Percentiles rank a stretch among this genome's conserved stretches.
phyloP scores from a whole-genome alignment of 176 grass and related monocot species.

The Poa pratensis region DNA sequence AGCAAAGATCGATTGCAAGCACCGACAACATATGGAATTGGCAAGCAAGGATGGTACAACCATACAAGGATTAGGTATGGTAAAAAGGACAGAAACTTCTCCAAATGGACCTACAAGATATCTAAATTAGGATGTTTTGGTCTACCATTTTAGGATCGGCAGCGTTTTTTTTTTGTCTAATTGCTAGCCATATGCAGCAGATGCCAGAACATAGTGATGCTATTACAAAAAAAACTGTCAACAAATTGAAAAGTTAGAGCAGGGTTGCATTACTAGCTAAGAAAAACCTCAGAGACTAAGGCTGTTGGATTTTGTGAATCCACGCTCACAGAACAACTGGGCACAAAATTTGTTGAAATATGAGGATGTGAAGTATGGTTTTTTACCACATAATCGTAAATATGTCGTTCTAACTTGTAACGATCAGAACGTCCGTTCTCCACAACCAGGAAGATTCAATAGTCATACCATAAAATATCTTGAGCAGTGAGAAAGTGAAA shows the following conservation, averaged over 20 bases:
- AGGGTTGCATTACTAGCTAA: background rate
- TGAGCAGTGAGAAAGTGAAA: background rate
- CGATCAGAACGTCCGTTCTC: background rate
- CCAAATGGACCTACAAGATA: background rate
- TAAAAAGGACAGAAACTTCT: background rate
- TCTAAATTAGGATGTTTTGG: background rate
- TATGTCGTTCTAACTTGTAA: background rate
- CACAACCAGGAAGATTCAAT: background rate
- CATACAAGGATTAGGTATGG: background rate
- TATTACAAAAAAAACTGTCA: background rate
- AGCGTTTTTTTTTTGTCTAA: background rate
- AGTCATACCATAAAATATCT: background rate
- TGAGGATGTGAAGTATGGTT: background rate
- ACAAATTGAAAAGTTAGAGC: conserved; percentile 10
- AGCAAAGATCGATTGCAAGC: background rate
- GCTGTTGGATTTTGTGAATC: background rate
- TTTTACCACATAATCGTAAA: background rate
- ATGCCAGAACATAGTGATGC: background rate
- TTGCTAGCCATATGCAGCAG: conserved; percentile 5
- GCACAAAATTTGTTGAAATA: background rate
- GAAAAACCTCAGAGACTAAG: background rate
- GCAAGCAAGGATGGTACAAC: conserved; percentile 4
- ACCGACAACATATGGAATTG: background rate
- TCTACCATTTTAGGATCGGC: conserved; percentile 2
- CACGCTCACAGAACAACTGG: background rate